Conservation (phyloP, 2,329 filamentous ascomycete genomes). For the Penicillium sp. region DNA sequence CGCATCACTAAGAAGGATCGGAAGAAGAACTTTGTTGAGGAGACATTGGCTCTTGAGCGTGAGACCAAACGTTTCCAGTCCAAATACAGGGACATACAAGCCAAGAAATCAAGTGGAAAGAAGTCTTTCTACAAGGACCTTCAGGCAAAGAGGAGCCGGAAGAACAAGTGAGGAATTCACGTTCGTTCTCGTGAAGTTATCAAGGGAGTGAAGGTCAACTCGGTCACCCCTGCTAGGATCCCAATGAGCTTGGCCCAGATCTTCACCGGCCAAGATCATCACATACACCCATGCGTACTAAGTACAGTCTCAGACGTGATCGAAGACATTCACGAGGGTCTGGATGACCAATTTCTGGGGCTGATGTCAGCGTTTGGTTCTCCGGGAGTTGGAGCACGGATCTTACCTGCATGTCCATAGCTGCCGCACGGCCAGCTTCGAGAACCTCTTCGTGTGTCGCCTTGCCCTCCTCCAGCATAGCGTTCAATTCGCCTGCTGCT, state of each 20-base stretch:
- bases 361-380: slow-evolving; percentile 20
- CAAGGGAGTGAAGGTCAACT: no score
- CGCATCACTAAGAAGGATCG: slow-evolving; percentile 82
- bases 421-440: slow-evolving; percentile 57
- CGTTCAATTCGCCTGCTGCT: slow-evolving; percentile 50
- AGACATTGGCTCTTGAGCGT: slow-evolving; percentile 67
- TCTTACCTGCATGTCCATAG: slow-evolving; percentile 59
- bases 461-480: slow-evolving; percentile 55
- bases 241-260: neutral
- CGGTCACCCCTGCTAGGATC: neutral
- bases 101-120: slow-evolving; percentile 77
- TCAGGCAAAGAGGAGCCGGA: slow-evolving; percentile 52
- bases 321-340: slow-evolving; percentile 31
- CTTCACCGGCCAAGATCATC: neutral
- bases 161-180: slow-evolving; percentile 22
- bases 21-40: slow-evolving; percentile 81
- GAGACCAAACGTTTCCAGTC: slow-evolving; percentile 70
- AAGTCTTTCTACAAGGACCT: slow-evolving; percentile 84
- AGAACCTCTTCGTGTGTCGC: slow-evolving; percentile 64
- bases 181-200: neutral
- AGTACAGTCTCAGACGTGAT: slow-evolving; percentile 7
- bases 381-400: neutral
- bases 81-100: slow-evolving; percentile 84
- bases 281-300: neutral
- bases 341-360: slow-evolving; percentile 38